Conservation (phyloP, 257 asterid genomes). For the Gentiana straminea region DNA sequence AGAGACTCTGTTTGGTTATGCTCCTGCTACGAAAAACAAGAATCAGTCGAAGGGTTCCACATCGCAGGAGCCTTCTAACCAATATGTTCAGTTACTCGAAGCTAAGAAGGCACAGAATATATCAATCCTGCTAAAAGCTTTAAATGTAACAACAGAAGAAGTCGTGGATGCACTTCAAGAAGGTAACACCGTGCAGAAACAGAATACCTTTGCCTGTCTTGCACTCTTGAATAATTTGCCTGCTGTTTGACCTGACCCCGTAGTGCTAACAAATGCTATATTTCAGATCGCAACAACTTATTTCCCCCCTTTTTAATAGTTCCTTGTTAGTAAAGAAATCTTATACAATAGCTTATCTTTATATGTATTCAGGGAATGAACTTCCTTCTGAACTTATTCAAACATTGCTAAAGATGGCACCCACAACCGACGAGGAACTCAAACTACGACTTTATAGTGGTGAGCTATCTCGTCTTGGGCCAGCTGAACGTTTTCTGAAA, state of each 20-base stretch:
- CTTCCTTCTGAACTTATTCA: conserved; percentile 76
- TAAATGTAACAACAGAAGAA: conserved; percentile 79
- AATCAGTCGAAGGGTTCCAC: conserved; percentile 32
- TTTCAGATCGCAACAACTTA: too few relatives aligned
- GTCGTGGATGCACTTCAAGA: conserved; percentile 79
- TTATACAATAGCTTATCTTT: neutral
- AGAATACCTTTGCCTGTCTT: too few relatives aligned
- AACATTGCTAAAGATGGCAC: conserved; percentile 70
- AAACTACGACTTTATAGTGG: conserved; percentile 66
- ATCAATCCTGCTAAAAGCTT: conserved; percentile 69
- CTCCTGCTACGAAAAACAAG: conserved; percentile 42
- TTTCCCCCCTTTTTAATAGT: too few relatives aligned
- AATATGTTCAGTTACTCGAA: conserved; percentile 52
- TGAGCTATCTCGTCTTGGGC: conserved; percentile 71
- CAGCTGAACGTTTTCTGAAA: conserved; percentile 80
- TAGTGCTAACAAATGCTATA: too few relatives aligned
- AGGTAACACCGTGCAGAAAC: conserved; percentile 27
- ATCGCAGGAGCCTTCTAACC: conserved; percentile 34
- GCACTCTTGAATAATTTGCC: too few relatives aligned
- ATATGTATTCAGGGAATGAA: conserved; percentile 52
- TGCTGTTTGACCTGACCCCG: too few relatives aligned
- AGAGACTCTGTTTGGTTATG: conserved; percentile 65
- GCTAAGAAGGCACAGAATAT: conserved; percentile 77
- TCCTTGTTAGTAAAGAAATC: too few relatives aligned
- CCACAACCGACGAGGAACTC: conserved; percentile 72